Base-by-base conservation (phyloP, 148 eudicot species). In the Cornus florida region DNA sequence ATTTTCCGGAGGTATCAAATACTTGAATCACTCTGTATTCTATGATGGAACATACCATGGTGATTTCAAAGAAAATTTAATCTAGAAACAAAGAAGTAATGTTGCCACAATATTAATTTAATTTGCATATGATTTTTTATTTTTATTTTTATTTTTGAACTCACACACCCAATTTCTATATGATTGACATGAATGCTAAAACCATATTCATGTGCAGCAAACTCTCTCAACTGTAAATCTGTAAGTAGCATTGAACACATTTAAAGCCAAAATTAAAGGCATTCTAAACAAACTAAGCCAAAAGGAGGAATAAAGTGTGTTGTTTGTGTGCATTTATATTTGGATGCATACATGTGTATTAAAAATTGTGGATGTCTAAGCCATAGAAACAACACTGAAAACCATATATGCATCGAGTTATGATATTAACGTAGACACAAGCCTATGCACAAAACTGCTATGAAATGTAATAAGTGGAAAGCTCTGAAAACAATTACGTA, bases 1-100 rank as follows among this genome's bases (percentile, higher is more conserved):
- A 92, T 74, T 92, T 93, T 70, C 99, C 99, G 71, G 97, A 95
- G 99, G 94, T 88, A 89, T 76, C 5, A 62, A 20, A 48, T 79
- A 24, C 38, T 66, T 19, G 24, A n/a, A 19, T 65, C 14, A 48
- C 43, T 67, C 1, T 67, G 8, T 24, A 64, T 28, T 24, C 10
- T 16, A 50, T 3, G 59, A 23, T 24, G 38, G 53, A 22, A 4
- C 6, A 22, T 13, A 19, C 48, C 11, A 41, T 66, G 2, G 48
- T 6, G 48, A 43, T 43, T 43, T 62, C 20, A 6, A 14, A 60
- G 72, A 67, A 60, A 60, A 62, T 20, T 4, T 75, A 75, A 23
- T 16, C 0, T 75, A 24, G 13, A 28, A 12, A 7, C 20, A 35
- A 31, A 33, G 33, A 14, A 5, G 17, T 53, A 14, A n/a, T 72